These are phyloP conservation scores for Ciborinia camelliae DNA, from an alignment of 2,329 filamentous ascomycete species.

Conservation along the genomic window DNA sequence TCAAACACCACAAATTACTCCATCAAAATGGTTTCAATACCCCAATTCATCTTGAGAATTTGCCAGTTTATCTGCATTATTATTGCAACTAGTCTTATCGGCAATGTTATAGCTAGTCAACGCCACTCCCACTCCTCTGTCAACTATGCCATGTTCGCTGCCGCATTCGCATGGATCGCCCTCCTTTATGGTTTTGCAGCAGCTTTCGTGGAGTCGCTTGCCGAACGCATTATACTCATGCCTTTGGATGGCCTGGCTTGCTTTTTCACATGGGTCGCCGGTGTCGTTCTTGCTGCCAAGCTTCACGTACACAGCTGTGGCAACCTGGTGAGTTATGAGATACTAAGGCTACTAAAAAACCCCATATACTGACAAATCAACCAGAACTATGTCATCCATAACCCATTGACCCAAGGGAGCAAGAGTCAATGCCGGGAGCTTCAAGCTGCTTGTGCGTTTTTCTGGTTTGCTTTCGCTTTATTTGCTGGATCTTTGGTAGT, in stretches of 20 bases:
- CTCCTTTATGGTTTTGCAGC: conserved; percentile 60
- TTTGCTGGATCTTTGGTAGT: conserved; percentile 58
- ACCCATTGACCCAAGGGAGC: conserved; percentile 59
- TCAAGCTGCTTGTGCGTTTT: conserved; percentile 70
- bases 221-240: conserved; percentile 50
- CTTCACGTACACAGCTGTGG: conserved; percentile 67
- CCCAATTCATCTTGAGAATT: conserved; percentile 29
- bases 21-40: conserved; percentile 27
- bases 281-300: conserved; percentile 67
- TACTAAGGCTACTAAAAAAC: too few relatives aligned
- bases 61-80: conserved; percentile 35
- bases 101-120: conserved; percentile 42
- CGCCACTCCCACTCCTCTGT: conserved; percentile 60
- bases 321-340: conserved; percentile 46
- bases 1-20: neutral
- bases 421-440: conserved; percentile 69
- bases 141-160: conserved; percentile 64
- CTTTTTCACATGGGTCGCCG: conserved; percentile 66
- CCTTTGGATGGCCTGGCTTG: conserved; percentile 56
- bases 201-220: conserved; percentile 51
- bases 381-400: conserved; percentile 42
- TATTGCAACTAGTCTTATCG: conserved; percentile 35
- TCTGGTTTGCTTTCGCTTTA: conserved; percentile 72
- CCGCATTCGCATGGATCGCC: conserved; percentile 62
- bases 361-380: neutral